These are phyloP conservation scores for Pseudopyricularia javanii DNA, from an alignment of 2,329 filamentous ascomycete species.

Conservation along the genomic window DNA sequence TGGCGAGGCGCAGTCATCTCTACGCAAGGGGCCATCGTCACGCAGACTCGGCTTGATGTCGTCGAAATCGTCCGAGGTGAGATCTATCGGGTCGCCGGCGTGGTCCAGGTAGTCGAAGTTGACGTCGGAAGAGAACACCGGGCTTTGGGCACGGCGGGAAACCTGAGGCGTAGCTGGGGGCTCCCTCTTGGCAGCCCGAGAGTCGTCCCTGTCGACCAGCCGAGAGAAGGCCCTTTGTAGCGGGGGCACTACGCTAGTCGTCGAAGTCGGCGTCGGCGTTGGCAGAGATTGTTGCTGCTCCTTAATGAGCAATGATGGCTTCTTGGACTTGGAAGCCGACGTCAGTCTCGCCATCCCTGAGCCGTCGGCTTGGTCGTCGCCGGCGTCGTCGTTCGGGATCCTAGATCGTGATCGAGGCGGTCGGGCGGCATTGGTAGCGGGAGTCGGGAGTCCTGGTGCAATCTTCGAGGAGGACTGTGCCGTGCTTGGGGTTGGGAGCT, in stretches of 20 bases:
- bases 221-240: conserved; percentile 20
- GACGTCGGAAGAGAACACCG: conserved; percentile 1
- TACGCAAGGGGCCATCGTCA: conserved; percentile 23
- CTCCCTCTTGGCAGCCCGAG: background rate
- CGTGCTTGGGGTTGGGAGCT: background rate
- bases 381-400: background rate
- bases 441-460: background rate
- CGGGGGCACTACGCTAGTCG: conserved; percentile 13
- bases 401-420: background rate
- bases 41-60: conserved; percentile 8
- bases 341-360: conserved; percentile 32
- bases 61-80: conserved; percentile 16
- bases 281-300: conserved; percentile 11
- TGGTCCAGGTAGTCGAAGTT: conserved; percentile 2
- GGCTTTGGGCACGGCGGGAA: conserved; percentile 15
- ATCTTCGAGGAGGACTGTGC: background rate
- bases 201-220: conserved; percentile 1
- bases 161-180: conserved; percentile 8
- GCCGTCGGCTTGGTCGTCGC: conserved; percentile 8
- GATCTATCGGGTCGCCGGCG: conserved; percentile 16
- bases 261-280: conserved; percentile 22
- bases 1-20: conserved; percentile 13
- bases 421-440: background rate
- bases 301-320: conserved; percentile 28
- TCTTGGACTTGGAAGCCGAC: conserved; percentile 29